Evolutionary conservation across 305 asterid genomes (phyloP).

Genomic region (Plantago coronopus): DNA sequence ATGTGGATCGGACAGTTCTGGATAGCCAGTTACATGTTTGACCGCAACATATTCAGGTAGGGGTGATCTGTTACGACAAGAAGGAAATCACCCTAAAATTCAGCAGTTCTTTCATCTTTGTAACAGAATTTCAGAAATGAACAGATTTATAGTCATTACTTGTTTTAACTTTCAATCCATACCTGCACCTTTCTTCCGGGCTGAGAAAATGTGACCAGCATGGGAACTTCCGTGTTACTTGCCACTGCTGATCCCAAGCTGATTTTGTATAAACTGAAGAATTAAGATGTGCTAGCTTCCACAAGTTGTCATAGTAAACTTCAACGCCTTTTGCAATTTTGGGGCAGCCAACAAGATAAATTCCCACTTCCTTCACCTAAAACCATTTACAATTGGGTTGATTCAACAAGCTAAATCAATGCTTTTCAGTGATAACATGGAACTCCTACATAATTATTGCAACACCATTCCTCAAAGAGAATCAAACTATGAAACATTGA

Average conservation of each 20-base stretch:
- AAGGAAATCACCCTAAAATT: not conserved
- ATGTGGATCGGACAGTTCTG: constrained; percentile 56
- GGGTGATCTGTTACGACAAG: constrained; percentile 58
- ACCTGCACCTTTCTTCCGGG: constrained; percentile 66
- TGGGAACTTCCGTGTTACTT: constrained; percentile 62
- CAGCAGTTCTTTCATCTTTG: not conserved
- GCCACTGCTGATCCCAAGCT: constrained; percentile 72
- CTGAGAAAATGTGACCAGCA: constrained; percentile 81
- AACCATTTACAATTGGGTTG: constrained; percentile 19
- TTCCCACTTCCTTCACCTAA: constrained; percentile 85
- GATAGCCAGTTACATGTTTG: constrained; percentile 66
- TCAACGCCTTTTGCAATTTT: constrained; percentile 50
- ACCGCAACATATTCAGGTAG: constrained; percentile 52
- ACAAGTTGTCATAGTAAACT: constrained; percentile 60
- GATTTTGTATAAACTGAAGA: constrained; percentile 49
- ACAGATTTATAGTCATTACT: not conserved
- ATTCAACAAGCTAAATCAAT: constrained; percentile 14
- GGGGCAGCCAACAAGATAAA: constrained; percentile 73
- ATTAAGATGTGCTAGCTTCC: constrained; percentile 78
- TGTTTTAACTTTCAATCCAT: constrained; percentile 12
- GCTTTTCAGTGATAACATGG: not conserved
- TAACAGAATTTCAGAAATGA: no score
- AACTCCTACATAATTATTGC: no score
- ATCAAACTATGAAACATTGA: no score
- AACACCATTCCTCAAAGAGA: no score